These are phyloP conservation scores for Eucalyptus sideroxylon DNA, from an alignment of 345 rosid genomes.

Conservation along the genomic window DNA sequence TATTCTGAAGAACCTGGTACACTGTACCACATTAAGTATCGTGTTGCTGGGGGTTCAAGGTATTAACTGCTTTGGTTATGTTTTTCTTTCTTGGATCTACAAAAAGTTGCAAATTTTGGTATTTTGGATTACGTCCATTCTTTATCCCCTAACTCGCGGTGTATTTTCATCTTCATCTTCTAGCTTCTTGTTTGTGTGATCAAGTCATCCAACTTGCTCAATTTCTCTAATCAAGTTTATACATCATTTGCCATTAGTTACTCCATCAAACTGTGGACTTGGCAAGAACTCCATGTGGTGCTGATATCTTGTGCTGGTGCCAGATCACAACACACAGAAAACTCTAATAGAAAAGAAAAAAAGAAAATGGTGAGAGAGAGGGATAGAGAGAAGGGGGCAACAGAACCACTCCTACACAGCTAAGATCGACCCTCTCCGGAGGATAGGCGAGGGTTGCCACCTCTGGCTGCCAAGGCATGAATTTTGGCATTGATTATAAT, in stretches of 20 bases:
- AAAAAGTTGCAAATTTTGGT: background rate
- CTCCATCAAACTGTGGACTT: background rate
- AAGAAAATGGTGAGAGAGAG: background rate
- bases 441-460: background rate
- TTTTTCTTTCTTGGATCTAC: background rate
- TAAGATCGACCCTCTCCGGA: background rate
- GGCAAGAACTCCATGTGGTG: background rate
- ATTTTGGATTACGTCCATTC: background rate
- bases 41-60: conserved; percentile 76
- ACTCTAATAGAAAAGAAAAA: background rate
- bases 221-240: background rate
- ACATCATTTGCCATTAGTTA: background rate
- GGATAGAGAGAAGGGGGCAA: background rate
- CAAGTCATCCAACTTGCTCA: background rate
- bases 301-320: background rate
- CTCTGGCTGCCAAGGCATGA: background rate
- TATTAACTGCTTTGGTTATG: background rate
- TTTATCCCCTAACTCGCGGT: background rate
- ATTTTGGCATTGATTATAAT: background rate
- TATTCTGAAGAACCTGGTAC: conserved; percentile 91
- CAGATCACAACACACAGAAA: background rate
- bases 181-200: background rate
- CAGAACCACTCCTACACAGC: background rate
- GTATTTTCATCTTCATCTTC: background rate
- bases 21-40: conserved; percentile 85